Evolutionary conservation across 169 alveolate species (phyloP), one percentile per base, ranked within the genome.

Genomic region (Plasmodium cynomolgi): DNA sequence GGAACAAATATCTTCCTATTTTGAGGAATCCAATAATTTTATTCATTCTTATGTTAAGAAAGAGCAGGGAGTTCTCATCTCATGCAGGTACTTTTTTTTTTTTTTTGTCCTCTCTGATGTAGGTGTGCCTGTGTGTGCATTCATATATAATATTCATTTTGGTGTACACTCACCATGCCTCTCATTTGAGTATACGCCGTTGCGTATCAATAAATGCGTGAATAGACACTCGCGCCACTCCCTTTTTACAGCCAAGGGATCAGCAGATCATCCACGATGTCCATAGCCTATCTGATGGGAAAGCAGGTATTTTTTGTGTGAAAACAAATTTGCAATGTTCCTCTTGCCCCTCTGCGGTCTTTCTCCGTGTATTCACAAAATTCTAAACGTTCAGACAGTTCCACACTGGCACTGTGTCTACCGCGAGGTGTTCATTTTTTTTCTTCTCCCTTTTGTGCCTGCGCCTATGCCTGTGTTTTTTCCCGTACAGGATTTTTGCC

Each of bases 221-320:
- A 13, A n/a, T 47, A 84, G 72, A 37, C 68, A 44, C 34, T 31
- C 23, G 15, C 82, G 17, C 54, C 58, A 23, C 23, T 31, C 79
- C 79, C 68, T 37, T 56, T 80, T 62, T 26, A 11, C 74, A 95
- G 96, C 56, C 96, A 94, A 23, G 96, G 96, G 13, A 93, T 95
- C 37, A 84, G 95, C 71, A 92, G 96, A 50, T 95, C 96, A 54
- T 85, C 96, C 47, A 83, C 96, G 31, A 81, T 95, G 47, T 80
- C 86, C 31, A 80, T 95, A 20, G 92, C 96, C n/a, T 95, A 95
- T 54, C 82, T 95, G 58, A 95, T 95, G 73, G 95, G 79, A 73
- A 84, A 91, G 84, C 92, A 84, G 96, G 96, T 95, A 26, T 74
- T 62, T 50, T 50, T 34, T 44, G 58, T n/a, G n/a, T 80, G 20